Conservation (phyloP, 2,329 filamentous ascomycete species). For the Trichoderma asperellum region DNA sequence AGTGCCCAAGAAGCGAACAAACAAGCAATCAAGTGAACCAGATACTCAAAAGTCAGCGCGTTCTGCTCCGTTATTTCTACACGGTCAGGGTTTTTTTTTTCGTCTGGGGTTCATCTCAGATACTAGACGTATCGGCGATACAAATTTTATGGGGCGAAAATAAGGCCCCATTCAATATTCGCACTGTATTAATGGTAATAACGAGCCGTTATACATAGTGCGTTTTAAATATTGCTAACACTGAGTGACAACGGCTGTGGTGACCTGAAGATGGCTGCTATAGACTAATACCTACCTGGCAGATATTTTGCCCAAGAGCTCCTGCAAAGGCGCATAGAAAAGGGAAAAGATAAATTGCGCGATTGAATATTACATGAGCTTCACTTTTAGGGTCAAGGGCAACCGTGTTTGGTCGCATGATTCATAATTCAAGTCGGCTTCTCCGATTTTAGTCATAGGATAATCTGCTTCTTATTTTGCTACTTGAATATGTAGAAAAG, state of each 20-base stretch:
- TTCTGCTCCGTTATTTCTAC: neutral
- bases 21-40: neutral
- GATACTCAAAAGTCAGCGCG: neutral
- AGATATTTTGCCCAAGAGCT: neutral
- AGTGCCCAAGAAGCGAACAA: neutral
- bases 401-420: neutral
- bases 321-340: neutral
- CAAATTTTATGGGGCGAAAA: conserved; percentile 25
- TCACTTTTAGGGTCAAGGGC: neutral
- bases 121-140: conserved; percentile 5
- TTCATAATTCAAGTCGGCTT: neutral
- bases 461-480: conserved; percentile 30
- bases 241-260: neutral
- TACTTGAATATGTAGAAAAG: conserved; percentile 30
- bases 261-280: neutral
- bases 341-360: neutral
- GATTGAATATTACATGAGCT: neutral
- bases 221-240: neutral
- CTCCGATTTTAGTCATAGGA: neutral
- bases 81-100: neutral
- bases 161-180: neutral
- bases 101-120: neutral
- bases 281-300: neutral
- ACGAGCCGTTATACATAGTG: neutral
- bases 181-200: neutral